phyloP scores from a whole-genome alignment of 352 stramenopile species.

The Achlya hypogyna region DNA sequence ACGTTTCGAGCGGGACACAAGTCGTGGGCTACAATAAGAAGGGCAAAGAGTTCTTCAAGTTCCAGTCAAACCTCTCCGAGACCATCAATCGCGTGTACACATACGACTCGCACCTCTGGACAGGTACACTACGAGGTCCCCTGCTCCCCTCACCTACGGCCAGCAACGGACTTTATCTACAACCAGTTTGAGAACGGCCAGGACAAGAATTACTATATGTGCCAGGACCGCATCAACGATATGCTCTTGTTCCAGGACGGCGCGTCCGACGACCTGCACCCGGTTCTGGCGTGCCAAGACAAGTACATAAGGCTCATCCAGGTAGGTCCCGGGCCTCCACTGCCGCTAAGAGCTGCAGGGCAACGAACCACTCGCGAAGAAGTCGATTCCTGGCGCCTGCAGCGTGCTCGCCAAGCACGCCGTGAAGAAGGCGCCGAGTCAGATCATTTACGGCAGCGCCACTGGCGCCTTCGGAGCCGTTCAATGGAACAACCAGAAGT shows the following conservation, averaged over 20 bases:
- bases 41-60: slow-evolving; percentile 80
- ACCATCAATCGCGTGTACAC: slow-evolving; percentile 61
- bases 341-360: slow-evolving; percentile 23
- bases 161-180: slow-evolving; percentile 63
- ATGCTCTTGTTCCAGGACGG: slow-evolving; percentile 45
- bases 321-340: not conserved
- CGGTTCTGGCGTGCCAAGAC: slow-evolving; percentile 65
- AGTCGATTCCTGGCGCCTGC: slow-evolving; percentile 40
- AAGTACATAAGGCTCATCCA: slow-evolving; percentile 49
- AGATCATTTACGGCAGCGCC: slow-evolving; percentile 65
- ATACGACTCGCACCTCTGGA: slow-evolving; percentile 65
- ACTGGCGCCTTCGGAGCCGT: slow-evolving; percentile 46
- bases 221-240: slow-evolving; percentile 73
- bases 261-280: slow-evolving; percentile 54
- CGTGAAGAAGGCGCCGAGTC: slow-evolving; percentile 7
- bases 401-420: slow-evolving; percentile 31
- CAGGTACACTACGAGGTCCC: not conserved
- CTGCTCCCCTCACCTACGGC: not conserved
- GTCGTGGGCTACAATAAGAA: slow-evolving; percentile 77
- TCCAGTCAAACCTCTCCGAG: slow-evolving; percentile 79
- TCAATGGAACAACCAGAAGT: slow-evolving; percentile 59
- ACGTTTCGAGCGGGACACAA: slow-evolving; percentile 54
- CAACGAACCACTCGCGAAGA: slow-evolving; percentile 42
- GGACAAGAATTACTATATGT: slow-evolving; percentile 72
- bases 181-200: slow-evolving; percentile 75